Base-by-base conservation (phyloP, 805 yeast species). In the Candida schatavii region DNA sequence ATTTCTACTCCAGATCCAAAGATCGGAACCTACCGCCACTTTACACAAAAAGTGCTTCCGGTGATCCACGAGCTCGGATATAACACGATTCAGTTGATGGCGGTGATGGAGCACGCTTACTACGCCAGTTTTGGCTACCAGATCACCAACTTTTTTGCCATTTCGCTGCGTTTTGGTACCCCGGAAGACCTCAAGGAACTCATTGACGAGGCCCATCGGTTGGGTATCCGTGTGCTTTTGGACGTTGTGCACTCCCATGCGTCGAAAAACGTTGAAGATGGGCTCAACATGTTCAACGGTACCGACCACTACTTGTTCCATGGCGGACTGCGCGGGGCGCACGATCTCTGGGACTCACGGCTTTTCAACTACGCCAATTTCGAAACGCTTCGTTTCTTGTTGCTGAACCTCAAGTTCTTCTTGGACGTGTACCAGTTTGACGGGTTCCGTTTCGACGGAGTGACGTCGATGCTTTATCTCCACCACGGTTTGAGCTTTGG, bases 101-200 rank as follows among this genome's bases (percentile, higher is more conserved):
- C 99, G 0, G 77, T 91, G 34, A 91, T 91, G 99, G 99, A 91
- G 64, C 99, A 91, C 61, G 98, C 99, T 1, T 91, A 91, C 61
- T 91, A 91, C 61, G 99, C 97, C 1, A 88, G 96, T 2, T 91
- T 91, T 61, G 99, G 99, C n/a, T 91, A 91, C 61, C 99, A 91
- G 63, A 82, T 91, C 21, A 90, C 98, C 18, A 86, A 84, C 45
- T 93, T 91, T 60, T 91, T 86, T 61, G 97, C 98, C 2, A 74
- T 78, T 19, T 82, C 93, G 40, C 90, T 97, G 5, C 76, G 99
- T 48, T 93, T 74, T 54, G 99, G 99, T 22, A 80, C 97, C 0
- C 98, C 99, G 2, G 98, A 93, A 52, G 97, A 93, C 39, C 73
- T 91, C 55, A 90, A 87, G 63, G 89, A 86, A 61, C 78, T 91